These are phyloP conservation scores for Trichoderma semiorbis DNA, from an alignment of 2,329 filamentous ascomycete genomes.

Conservation along the genomic window DNA sequence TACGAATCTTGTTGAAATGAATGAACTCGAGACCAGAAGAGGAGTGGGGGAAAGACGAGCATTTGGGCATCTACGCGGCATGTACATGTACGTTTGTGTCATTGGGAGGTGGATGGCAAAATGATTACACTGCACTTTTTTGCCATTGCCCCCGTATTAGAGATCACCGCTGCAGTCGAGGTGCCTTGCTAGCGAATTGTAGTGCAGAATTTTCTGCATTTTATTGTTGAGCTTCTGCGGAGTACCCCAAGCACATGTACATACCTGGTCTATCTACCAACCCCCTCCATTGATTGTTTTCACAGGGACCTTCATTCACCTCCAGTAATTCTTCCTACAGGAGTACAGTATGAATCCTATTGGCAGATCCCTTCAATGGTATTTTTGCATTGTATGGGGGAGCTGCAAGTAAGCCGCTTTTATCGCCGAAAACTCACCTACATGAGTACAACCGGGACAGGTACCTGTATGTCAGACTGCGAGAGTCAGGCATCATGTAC, in stretches of 20 bases:
- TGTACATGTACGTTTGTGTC: neutral
- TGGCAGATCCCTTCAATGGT: neutral
- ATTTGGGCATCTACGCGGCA: neutral
- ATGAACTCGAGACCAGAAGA: neutral
- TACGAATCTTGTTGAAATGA: neutral
- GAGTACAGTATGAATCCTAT: neutral
- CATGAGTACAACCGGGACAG: neutral
- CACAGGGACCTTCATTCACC: neutral
- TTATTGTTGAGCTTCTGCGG: neutral
- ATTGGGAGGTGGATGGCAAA: neutral
- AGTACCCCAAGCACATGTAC: neutral
- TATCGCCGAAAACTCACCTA: neutral
- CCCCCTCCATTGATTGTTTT: neutral
- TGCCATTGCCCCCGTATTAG: neutral
- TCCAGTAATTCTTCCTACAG: neutral
- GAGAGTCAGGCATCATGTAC: neutral
- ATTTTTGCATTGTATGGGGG: neutral
- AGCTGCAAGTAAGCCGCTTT: neutral
- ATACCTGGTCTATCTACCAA: neutral
- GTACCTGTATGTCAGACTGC: neutral
- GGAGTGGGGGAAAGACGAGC: neutral
- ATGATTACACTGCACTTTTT: conserved; percentile 6
- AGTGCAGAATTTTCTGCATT: conserved; percentile 10
- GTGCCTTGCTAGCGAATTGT: neutral
- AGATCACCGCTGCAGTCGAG: neutral